These are phyloP conservation scores for Davidsoniella australis DNA, from an alignment of 2,329 filamentous ascomycete genomes.

Conservation along the genomic window DNA sequence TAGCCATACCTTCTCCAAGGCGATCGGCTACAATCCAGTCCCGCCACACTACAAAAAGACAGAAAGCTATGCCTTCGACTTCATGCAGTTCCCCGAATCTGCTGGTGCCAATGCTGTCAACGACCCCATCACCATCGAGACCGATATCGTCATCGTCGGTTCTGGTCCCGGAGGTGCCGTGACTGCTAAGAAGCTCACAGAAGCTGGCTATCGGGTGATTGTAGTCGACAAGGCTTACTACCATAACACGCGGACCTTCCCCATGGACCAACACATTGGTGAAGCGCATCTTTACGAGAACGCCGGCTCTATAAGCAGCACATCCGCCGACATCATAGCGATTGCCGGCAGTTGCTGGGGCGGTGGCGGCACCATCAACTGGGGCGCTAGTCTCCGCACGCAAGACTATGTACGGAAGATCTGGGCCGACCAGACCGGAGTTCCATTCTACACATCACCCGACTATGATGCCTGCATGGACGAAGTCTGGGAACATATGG, in stretches of 20 bases:
- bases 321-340: conserved; percentile 42
- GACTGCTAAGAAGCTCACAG: conserved; percentile 61
- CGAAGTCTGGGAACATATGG: conserved; percentile 62
- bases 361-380: conserved; percentile 78
- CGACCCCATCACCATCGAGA: conserved; percentile 31
- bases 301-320: conserved; percentile 36
- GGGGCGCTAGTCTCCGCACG: conserved; percentile 49
- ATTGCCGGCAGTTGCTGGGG: conserved; percentile 61
- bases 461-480: conserved; percentile 69
- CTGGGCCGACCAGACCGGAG: conserved; percentile 50
- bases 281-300: conserved; percentile 52
- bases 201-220: conserved; percentile 57
- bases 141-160: conserved; percentile 71
- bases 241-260: conserved; percentile 53
- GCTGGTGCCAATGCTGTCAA: conserved; percentile 25
- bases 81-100: conserved; percentile 35
- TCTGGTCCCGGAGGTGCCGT: conserved; percentile 78
- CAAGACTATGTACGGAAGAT: conserved; percentile 63
- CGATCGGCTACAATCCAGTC: conserved; percentile 41
- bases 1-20: conserved; percentile 33
- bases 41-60: conserved; percentile 34
- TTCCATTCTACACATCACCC: conserved; percentile 56
- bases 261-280: conserved; percentile 50
- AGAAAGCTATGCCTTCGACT: conserved; percentile 37
- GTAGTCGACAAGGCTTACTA: conserved; percentile 74